Percentiles rank a stretch among this genome's conserved stretches.
These are phyloP conservation scores for Scedosporium aurantiacum DNA, from an alignment of 2,329 filamentous ascomycete genomes.

Conservation along the genomic window DNA sequence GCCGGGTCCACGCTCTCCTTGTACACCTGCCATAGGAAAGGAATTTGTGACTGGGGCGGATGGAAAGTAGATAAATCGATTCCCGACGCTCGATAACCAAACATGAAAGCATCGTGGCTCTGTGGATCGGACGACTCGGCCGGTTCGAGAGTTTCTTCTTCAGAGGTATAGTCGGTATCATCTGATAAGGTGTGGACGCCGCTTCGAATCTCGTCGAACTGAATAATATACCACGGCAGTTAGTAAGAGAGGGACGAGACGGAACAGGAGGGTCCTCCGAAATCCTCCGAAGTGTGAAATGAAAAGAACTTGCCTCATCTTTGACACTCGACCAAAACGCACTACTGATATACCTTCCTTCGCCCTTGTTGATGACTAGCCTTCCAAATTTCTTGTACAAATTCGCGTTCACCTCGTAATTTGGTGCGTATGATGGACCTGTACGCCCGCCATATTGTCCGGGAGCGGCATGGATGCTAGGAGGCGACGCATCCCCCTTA, in stretches of 20 bases:
- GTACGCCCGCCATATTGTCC: background rate
- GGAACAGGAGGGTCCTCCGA: background rate
- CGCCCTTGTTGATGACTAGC: conserved; percentile 55
- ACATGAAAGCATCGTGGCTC: conserved; percentile 56
- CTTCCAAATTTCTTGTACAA: conserved; percentile 46
- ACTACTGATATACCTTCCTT: conserved; percentile 56
- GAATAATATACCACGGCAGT: background rate
- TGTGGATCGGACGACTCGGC: conserved; percentile 2
- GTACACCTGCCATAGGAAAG: conserved; percentile 58
- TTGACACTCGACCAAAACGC: conserved; percentile 67
- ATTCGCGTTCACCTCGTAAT: conserved; percentile 1
- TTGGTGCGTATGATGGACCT: background rate
- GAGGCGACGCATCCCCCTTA: background rate
- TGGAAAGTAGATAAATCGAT: conserved; percentile 56
- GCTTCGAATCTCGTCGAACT: conserved; percentile 31
- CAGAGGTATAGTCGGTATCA: conserved; percentile 44
- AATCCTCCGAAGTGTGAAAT: too few species aligned
- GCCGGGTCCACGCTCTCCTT: conserved; percentile 65
- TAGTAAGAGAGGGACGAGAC: background rate
- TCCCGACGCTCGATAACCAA: conserved; percentile 61
- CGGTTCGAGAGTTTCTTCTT: conserved; percentile 40
- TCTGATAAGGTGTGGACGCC: conserved; percentile 26
- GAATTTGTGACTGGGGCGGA: conserved; percentile 53
- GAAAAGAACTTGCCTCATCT: conserved; percentile 48
- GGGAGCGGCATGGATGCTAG: background rate